phyloP scores from a whole-genome alignment of 164 flowering plant species.

The Piper betle region DNA sequence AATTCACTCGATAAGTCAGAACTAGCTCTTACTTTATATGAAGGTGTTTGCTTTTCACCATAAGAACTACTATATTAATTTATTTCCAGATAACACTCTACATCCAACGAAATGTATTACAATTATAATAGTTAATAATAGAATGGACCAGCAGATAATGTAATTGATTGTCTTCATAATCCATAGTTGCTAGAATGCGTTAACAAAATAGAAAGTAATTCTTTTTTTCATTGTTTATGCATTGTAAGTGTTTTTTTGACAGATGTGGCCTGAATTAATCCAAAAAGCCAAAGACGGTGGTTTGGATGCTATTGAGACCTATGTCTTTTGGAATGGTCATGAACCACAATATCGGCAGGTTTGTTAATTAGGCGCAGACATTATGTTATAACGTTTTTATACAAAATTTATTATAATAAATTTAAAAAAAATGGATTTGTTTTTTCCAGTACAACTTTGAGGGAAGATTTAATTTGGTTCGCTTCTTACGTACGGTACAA shows the following conservation, averaged over 20 bases:
- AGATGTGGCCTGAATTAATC: constrained; percentile 10
- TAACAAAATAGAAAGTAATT: too few relatives aligned
- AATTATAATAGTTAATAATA: too few relatives aligned
- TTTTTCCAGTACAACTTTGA: not conserved
- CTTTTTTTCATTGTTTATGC: not conserved
- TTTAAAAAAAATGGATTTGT: not conserved
- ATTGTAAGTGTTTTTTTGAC: not conserved
- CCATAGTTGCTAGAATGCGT: too few relatives aligned
- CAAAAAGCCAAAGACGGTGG: constrained; percentile 7
- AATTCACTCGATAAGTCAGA: not conserved
- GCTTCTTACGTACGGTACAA: not conserved
- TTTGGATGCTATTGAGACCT: constrained; percentile 7
- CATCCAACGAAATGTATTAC: too few relatives aligned
- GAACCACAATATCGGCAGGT: constrained; percentile 6
- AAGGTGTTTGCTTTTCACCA: too few relatives aligned
- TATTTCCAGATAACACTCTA: too few relatives aligned
- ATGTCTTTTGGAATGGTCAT: constrained; percentile 8
- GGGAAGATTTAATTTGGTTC: not conserved
- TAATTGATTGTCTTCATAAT: too few relatives aligned
- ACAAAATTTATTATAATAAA: too few relatives aligned
- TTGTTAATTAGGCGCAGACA: not conserved
- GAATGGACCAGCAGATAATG: too few relatives aligned
- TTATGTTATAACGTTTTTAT: not conserved
- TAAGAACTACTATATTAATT: too few relatives aligned
- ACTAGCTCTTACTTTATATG: too few relatives aligned